Conservation (phyloP, 169 alveolate species). For the Cryptosporidium viatorum region DNA sequence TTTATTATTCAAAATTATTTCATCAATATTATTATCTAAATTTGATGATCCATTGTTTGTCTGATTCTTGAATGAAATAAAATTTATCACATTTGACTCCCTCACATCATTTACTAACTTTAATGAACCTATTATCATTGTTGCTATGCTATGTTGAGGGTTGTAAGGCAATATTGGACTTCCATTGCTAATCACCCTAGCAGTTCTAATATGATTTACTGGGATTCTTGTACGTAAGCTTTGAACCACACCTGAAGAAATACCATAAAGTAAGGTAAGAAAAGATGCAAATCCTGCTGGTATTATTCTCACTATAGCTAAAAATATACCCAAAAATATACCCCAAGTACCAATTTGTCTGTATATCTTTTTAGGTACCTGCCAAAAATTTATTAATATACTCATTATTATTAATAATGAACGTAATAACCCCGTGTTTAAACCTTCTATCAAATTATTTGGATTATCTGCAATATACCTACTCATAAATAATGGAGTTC, state of each 20-base stretch:
- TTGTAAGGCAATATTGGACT: conserved; percentile 43
- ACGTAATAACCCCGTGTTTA: conserved; percentile 30
- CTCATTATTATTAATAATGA: conserved; percentile 31
- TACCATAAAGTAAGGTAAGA: conserved; percentile 37
- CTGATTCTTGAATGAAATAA: not conserved
- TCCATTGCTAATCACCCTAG: conserved; percentile 16
- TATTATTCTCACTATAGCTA: conserved; percentile 28
- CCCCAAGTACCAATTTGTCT: conserved; percentile 17
- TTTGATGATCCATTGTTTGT: not conserved
- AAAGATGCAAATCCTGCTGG: conserved; percentile 60
- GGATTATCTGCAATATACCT: conserved; percentile 52
- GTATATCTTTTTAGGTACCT: conserved; percentile 24
- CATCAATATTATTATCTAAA: conserved; percentile 17
- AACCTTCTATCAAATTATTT: conserved; percentile 51
- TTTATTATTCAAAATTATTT: conserved; percentile 1
- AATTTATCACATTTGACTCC: conserved; percentile 24
- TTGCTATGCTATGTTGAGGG: conserved; percentile 29
- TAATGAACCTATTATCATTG: conserved; percentile 9
- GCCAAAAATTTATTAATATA: conserved; percentile 50
- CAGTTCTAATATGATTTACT: conserved; percentile 28
- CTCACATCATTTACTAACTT: conserved; percentile 15
- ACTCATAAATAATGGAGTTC: conserved; percentile 47
- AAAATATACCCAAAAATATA: conserved; percentile 16
- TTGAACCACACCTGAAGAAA: conserved; percentile 57
- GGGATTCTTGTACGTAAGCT: conserved; percentile 32